Percentiles rank a stretch among this genome's conserved stretches.
phyloP scores from a whole-genome alignment of 192 early-diverging fungal species.

The Chytriomyces hyalinus region DNA sequence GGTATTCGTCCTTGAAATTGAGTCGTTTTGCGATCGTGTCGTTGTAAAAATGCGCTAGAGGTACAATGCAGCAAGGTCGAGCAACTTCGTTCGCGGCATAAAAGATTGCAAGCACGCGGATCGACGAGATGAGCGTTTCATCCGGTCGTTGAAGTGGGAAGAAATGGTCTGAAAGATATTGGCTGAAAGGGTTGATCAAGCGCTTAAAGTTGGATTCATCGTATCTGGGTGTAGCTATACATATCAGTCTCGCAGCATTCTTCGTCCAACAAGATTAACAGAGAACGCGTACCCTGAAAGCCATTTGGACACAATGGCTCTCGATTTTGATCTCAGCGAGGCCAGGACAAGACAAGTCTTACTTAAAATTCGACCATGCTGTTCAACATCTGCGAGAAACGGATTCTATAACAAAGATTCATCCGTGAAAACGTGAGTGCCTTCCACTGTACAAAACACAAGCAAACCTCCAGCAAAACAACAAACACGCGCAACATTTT shows the following conservation, averaged over 20 bases:
- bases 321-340: constrained; percentile 42
- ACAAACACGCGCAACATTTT: constrained; percentile 35
- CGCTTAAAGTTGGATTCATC: constrained; percentile 46
- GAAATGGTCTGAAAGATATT: constrained; percentile 58
- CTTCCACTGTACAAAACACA: background rate
- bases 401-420: constrained; percentile 56
- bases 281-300: constrained; percentile 42
- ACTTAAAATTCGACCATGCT: constrained; percentile 54
- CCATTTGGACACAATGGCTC: constrained; percentile 53
- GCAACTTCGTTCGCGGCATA: constrained; percentile 60
- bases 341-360: constrained; percentile 53
- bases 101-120: constrained; percentile 57
- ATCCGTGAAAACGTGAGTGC: background rate
- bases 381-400: constrained; percentile 50
- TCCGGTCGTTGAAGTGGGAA: constrained; percentile 44
- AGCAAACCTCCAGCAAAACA: constrained; percentile 46
- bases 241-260: background rate
- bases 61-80: constrained; percentile 41
- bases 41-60: constrained; percentile 57
- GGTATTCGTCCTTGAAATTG: constrained; percentile 82
- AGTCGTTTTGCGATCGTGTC: constrained; percentile 47
- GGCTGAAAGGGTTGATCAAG: constrained; percentile 53
- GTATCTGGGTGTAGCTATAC: constrained; percentile 20
- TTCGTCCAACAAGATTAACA: background rate
- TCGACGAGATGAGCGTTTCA: constrained; percentile 56